Percentiles rank a stretch among this genome's conserved stretches.
These are phyloP conservation scores for Spathaspora hagerdaliae DNA, from an alignment of 805 yeast genomes.

Conservation along the genomic window DNA sequence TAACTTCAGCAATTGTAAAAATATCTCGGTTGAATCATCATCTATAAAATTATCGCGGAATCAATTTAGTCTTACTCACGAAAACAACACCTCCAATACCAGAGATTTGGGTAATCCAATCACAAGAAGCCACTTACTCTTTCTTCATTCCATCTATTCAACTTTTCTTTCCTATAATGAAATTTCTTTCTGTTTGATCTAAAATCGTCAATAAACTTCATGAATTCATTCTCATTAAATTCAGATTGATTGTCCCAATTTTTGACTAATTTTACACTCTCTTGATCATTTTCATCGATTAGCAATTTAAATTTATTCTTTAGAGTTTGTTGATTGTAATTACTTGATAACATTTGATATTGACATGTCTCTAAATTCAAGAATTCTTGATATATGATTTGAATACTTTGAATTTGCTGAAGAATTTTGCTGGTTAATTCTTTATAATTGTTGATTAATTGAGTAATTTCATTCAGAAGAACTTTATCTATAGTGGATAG, in stretches of 20 bases:
- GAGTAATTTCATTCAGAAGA: slow-evolving; percentile 6
- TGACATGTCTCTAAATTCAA: slow-evolving; percentile 31
- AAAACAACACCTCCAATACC: background rate
- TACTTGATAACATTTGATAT: slow-evolving; percentile 34
- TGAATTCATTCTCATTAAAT: slow-evolving; percentile 11
- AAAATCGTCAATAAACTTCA: slow-evolving; percentile 16
- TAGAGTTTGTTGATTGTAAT: slow-evolving; percentile 29
- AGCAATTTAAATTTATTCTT: slow-evolving; percentile 22
- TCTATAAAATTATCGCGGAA: background rate
- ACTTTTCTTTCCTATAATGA: slow-evolving; percentile 34
- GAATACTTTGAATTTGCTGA: slow-evolving; percentile 20
- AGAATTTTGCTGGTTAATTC: slow-evolving; percentile 17
- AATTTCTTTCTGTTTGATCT: slow-evolving; percentile 22
- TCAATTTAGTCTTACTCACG: background rate
- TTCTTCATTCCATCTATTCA: slow-evolving; percentile 42
- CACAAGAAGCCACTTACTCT: slow-evolving; percentile 34
- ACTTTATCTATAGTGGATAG: slow-evolving; percentile 19
- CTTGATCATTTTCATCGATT: slow-evolving; percentile 18
- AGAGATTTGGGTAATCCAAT: background rate
- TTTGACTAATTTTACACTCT: slow-evolving; percentile 16
- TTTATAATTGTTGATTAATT: slow-evolving; percentile 17
- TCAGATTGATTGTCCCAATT: slow-evolving; percentile 7
- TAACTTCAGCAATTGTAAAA: background rate
- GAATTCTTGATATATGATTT: slow-evolving; percentile 27
- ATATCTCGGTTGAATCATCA: background rate